These are phyloP conservation scores for Arachis stenosperma DNA, from an alignment of 306 rosid species.

Conservation along the genomic window DNA sequence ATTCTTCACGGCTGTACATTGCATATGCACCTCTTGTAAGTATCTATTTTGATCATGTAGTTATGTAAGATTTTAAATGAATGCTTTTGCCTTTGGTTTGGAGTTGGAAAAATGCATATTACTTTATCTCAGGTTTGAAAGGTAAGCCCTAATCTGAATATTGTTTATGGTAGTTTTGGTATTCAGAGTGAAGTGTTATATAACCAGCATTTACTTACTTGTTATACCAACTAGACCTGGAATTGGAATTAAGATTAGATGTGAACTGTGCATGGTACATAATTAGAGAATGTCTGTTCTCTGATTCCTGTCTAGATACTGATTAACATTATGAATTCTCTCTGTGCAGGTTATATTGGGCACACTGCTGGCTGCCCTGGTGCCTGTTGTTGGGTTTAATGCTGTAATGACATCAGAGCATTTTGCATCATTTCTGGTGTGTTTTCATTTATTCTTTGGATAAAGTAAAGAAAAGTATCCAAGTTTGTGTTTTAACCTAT, in stretches of 20 bases:
- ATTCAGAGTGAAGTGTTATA: slow-evolving; percentile 22
- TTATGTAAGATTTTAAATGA: slow-evolving; percentile 28
- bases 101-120: slow-evolving; percentile 20
- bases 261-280: slow-evolving; percentile 6
- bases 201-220: neutral
- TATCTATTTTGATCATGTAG: slow-evolving; percentile 33
- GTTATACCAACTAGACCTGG: neutral
- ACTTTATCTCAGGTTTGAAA: slow-evolving; percentile 27
- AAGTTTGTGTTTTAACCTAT: slow-evolving; percentile 6
- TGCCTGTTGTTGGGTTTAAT: slow-evolving; percentile 98
- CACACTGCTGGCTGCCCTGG: slow-evolving; percentile 88
- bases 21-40: slow-evolving; percentile 98
- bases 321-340: slow-evolving; percentile 38
- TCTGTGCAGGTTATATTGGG: slow-evolving; percentile 83
- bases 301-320: slow-evolving; percentile 29
- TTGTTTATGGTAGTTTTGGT: slow-evolving; percentile 3
- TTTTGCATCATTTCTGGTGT: slow-evolving; percentile 95
- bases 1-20: slow-evolving; percentile 90
- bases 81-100: slow-evolving; percentile 18
- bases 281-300: slow-evolving; percentile 20
- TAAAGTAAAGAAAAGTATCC: slow-evolving; percentile 3
- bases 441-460: slow-evolving; percentile 35
- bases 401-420: slow-evolving; percentile 99
- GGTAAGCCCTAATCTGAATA: slow-evolving; percentile 25
- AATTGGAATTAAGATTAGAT: slow-evolving; percentile 6